These are phyloP conservation scores for Solanum rostratum DNA, from an alignment of 257 asterid genomes.

Conservation along the genomic window DNA sequence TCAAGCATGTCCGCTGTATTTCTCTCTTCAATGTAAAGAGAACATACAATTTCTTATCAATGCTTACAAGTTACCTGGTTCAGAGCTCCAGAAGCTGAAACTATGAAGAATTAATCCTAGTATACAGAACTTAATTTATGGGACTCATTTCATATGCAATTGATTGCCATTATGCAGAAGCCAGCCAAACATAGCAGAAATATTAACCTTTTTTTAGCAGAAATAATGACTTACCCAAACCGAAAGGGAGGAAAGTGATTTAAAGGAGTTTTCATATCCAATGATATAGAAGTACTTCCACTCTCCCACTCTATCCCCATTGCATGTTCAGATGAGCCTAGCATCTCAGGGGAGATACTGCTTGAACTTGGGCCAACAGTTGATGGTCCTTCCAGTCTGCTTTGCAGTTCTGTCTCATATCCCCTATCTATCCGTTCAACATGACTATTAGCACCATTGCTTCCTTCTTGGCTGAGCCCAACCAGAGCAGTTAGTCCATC, in stretches of 20 bases:
- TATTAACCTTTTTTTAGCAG: conserved; percentile 3
- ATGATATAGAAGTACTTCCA: conserved; percentile 51
- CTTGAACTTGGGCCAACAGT: conserved; percentile 43
- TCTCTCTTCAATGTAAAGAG: not conserved
- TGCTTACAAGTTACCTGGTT: not conserved
- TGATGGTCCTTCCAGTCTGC: conserved; percentile 35
- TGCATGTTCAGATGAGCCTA: conserved; percentile 51
- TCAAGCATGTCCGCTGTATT: not conserved
- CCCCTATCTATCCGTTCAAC: conserved; percentile 54
- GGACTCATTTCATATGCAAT: not conserved
- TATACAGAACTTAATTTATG: not conserved
- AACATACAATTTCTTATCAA: not conserved
- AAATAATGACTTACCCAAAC: conserved; percentile 63
- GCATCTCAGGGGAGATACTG: conserved; percentile 49
- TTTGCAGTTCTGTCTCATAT: conserved; percentile 36
- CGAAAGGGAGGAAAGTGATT: conserved; percentile 95
- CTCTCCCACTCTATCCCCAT: conserved; percentile 70
- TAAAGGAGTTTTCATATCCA: conserved; percentile 93
- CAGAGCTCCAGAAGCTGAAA: not conserved
- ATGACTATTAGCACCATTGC: conserved; percentile 31
- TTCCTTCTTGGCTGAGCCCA: conserved; percentile 85
- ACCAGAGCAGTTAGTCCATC: conserved; percentile 95
- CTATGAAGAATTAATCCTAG: not conserved
- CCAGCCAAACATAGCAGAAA: conserved; percentile 9
- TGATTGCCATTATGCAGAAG: not conserved